Conservation (phyloP, 768 basidiomycete species). For the Suillus brevipes region DNA sequence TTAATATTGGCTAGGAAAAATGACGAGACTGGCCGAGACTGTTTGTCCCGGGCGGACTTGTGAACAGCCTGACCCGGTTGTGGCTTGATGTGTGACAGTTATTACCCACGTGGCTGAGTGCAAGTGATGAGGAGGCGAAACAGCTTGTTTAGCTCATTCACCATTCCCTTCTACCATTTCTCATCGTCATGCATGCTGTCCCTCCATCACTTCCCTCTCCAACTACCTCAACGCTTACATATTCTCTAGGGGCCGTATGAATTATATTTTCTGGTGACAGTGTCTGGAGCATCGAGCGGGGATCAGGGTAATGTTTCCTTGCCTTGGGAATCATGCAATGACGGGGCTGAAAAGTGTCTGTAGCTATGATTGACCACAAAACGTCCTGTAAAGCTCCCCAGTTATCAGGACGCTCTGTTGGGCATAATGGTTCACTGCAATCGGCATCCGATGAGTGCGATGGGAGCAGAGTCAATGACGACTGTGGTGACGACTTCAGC, state of each 20-base stretch:
- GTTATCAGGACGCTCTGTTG: not conserved
- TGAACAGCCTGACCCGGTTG: constrained; percentile 1
- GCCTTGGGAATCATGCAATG: constrained; percentile 11
- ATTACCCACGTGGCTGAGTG: constrained; percentile 32
- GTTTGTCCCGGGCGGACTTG: not conserved
- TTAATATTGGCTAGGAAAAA: not conserved
- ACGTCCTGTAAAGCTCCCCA: not conserved
- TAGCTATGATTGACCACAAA: not conserved
- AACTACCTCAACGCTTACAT: not conserved
- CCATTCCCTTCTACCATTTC: constrained; percentile 27
- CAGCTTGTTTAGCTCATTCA: constrained; percentile 36
- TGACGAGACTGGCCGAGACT: not conserved
- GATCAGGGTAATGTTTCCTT: constrained; percentile 29
- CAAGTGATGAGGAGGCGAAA: constrained; percentile 29
- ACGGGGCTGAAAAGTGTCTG: constrained; percentile 14
- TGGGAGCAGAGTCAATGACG: constrained; percentile 10
- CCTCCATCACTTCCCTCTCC: constrained; percentile 17
- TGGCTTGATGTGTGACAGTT: constrained; percentile 20
- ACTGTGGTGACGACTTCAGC: constrained; percentile 5
- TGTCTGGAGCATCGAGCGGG: constrained; percentile 10
- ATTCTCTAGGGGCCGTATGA: not conserved
- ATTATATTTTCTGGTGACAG: not conserved
- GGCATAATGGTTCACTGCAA: constrained; percentile 14
- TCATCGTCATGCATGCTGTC: constrained; percentile 26
- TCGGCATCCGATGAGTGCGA: constrained; percentile 22